These are phyloP conservation scores for Epithele typhae DNA, from an alignment of 768 basidiomycete species.

Conservation along the genomic window DNA sequence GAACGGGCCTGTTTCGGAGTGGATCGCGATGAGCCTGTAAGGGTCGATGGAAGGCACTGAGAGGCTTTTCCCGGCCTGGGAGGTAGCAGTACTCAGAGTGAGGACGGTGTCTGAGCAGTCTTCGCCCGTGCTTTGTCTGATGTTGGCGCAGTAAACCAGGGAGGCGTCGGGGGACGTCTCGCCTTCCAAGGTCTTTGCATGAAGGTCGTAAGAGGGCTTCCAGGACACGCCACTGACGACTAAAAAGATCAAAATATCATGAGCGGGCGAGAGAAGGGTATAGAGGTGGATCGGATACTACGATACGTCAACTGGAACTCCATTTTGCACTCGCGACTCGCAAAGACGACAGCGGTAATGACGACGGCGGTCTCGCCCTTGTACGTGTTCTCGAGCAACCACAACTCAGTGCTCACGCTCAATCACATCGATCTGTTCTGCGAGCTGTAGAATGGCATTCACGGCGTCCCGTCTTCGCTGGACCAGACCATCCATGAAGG, in stretches of 20 bases:
- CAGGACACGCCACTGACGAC: constrained; percentile 51
- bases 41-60: constrained; percentile 12
- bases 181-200: constrained; percentile 41
- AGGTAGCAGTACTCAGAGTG: constrained; percentile 47
- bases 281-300: background rate
- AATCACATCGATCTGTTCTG: constrained; percentile 36
- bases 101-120: constrained; percentile 51
- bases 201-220: constrained; percentile 56
- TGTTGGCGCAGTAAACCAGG: constrained; percentile 52
- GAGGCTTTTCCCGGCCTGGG: constrained; percentile 28
- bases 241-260: constrained; percentile 15
- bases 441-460: constrained; percentile 29
- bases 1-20: too few relatives aligned
- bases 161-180: constrained; percentile 40
- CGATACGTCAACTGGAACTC: constrained; percentile 48
- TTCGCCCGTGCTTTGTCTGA: constrained; percentile 56
- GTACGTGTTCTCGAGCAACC: background rate
- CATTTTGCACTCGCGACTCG: constrained; percentile 14
- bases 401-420: constrained; percentile 10
- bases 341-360: constrained; percentile 3
- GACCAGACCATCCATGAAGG: constrained; percentile 40
- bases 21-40: background rate
- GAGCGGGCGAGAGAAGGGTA: too few relatives aligned
- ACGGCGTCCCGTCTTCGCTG: constrained; percentile 33
- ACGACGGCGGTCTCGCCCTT: constrained; percentile 4